phyloP scores from a whole-genome alignment of 495 filamentous ascomycete species.

The Articulospora tetracladia region DNA sequence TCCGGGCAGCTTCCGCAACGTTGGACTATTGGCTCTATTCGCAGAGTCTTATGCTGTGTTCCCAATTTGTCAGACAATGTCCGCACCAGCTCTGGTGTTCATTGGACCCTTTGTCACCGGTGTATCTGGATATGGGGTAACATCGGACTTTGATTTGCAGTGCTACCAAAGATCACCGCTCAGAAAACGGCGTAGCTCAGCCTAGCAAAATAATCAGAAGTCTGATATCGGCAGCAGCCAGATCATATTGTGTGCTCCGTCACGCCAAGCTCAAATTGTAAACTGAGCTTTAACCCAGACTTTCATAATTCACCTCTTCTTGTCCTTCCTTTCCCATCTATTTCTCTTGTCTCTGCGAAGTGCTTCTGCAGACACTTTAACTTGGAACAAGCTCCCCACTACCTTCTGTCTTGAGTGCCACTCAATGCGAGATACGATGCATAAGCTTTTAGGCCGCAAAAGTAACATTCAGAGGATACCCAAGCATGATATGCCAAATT shows the following conservation, averaged over 20 bases:
- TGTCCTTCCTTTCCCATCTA: neutral
- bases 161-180: neutral
- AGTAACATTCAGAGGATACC: neutral
- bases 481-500: neutral
- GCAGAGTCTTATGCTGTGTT: neutral
- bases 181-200: neutral
- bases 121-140: neutral
- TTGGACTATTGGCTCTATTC: neutral
- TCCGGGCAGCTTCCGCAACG: neutral
- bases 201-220: neutral
- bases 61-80: neutral
- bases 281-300: neutral
- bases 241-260: neutral
- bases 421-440: neutral
- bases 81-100: neutral
- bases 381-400: no score
- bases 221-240: neutral
- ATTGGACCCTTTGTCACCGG: neutral
- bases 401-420: neutral
- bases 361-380: neutral
- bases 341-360: neutral
- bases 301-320: neutral
- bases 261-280: neutral
- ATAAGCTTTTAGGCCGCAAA: neutral
- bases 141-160: neutral